These are phyloP conservation scores for Sugiyamaella smithiae DNA, from an alignment of 805 yeast species.

Conservation along the genomic window DNA sequence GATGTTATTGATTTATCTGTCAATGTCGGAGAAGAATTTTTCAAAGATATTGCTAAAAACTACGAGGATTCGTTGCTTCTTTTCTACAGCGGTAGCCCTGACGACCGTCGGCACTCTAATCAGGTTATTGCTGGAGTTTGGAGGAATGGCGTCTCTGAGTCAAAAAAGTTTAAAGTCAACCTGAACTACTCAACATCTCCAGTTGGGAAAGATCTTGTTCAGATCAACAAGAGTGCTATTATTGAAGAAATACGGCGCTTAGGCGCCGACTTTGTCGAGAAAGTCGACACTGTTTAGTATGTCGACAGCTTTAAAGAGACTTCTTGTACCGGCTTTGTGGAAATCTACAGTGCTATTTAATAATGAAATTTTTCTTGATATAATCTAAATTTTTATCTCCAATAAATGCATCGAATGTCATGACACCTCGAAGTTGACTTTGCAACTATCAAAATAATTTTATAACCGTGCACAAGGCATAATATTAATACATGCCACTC, in stretches of 20 bases:
- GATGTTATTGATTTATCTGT: slow-evolving; percentile 42
- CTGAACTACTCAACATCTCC: slow-evolving; percentile 74
- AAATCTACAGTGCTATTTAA: no score
- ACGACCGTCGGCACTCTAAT: slow-evolving; percentile 29
- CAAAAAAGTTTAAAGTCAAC: slow-evolving; percentile 74
- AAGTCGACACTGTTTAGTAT: slow-evolving; percentile 17
- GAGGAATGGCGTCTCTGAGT: slow-evolving; percentile 59
- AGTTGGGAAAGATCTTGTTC: slow-evolving; percentile 49
- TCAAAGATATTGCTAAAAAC: slow-evolving; percentile 56
- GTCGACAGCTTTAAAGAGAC: no score
- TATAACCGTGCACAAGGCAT: neutral
- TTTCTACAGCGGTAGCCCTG: slow-evolving; percentile 56
- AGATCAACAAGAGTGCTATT: slow-evolving; percentile 69
- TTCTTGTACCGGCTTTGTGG: no score
- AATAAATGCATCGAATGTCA: neutral
- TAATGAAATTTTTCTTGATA: no score
- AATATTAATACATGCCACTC: no score
- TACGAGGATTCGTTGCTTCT: slow-evolving; percentile 69
- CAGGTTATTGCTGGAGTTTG: slow-evolving; percentile 75
- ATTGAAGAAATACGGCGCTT: slow-evolving; percentile 57
- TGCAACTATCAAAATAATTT: slow-evolving; percentile 11
- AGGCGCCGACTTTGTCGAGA: slow-evolving; percentile 37
- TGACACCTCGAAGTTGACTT: slow-evolving; percentile 8
- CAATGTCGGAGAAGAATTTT: slow-evolving; percentile 62
- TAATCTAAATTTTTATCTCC: no score